These are phyloP conservation scores for Nemania sp. DNA, from an alignment of 2,329 filamentous ascomycete species.

Conservation along the genomic window DNA sequence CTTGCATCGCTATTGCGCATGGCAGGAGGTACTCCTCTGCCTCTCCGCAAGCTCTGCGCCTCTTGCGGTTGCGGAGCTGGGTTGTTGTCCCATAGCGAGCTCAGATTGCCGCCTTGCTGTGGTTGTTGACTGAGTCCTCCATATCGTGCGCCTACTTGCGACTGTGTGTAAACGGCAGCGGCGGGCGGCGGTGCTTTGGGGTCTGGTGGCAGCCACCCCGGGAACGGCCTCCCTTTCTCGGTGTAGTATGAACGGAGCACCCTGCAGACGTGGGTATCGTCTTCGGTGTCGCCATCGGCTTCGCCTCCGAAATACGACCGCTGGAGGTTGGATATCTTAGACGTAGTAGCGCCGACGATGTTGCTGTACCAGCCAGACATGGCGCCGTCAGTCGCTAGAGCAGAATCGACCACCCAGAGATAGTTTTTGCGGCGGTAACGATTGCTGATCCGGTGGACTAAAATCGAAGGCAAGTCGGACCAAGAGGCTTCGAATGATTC, in stretches of 20 bases:
- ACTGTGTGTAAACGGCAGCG: slow-evolving; percentile 56
- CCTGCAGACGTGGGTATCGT: slow-evolving; percentile 93
- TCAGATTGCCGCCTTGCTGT: slow-evolving; percentile 47
- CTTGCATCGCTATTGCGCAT: slow-evolving; percentile 37
- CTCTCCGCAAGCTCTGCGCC: slow-evolving; percentile 50
- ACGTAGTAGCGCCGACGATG: slow-evolving; percentile 66
- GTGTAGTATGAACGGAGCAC: slow-evolving; percentile 91
- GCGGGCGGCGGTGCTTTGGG: slow-evolving; percentile 70
- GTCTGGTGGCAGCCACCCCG: slow-evolving; percentile 85
- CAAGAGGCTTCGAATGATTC: too few relatives aligned
- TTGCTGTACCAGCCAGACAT: slow-evolving; percentile 86
- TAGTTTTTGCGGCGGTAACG: background rate
- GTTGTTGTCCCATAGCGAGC: slow-evolving; percentile 62
- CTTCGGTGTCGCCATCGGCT: slow-evolving; percentile 73
- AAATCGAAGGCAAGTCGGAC: background rate
- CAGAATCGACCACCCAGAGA: background rate
- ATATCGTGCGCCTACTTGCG: slow-evolving; percentile 57
- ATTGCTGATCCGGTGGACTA: background rate
- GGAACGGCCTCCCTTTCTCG: slow-evolving; percentile 81
- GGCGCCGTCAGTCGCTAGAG: slow-evolving; percentile 32
- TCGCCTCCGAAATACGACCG: slow-evolving; percentile 71
- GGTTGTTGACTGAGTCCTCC: slow-evolving; percentile 47
- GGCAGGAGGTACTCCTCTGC: slow-evolving; percentile 43
- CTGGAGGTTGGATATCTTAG: slow-evolving; percentile 66
- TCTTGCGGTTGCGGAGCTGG: slow-evolving; percentile 42